Conservation (phyloP, 2,329 filamentous ascomycete species). For the Penicillium sp. region DNA sequence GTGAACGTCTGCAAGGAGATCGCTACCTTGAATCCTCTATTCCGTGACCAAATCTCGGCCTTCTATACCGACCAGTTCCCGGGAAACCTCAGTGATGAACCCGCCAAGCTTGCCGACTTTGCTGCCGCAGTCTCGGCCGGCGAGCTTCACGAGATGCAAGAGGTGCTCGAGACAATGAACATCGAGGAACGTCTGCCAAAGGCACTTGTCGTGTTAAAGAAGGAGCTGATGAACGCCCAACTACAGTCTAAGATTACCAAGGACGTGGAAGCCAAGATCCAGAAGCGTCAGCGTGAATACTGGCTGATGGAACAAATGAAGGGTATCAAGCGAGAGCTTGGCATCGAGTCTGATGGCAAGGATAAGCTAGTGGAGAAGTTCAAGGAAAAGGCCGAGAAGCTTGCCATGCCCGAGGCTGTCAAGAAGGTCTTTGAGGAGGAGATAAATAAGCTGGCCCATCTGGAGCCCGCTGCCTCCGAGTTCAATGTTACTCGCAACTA, state of each 20-base stretch:
- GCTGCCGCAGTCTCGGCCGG: slow-evolving; percentile 95
- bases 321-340: slow-evolving; percentile 90
- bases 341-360: slow-evolving; percentile 95
- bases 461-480: slow-evolving; percentile 93
- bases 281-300: slow-evolving; percentile 95
- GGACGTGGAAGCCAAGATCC: slow-evolving; percentile 95
- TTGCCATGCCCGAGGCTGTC: slow-evolving; percentile 95
- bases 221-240: slow-evolving; percentile 97
- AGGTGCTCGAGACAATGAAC: slow-evolving; percentile 82
- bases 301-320: slow-evolving; percentile 99
- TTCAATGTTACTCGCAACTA: slow-evolving; percentile 99
- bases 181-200: slow-evolving; percentile 92
- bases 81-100: slow-evolving; percentile 91
- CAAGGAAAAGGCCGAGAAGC: slow-evolving; percentile 86
- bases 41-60: slow-evolving; percentile 94
- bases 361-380: slow-evolving; percentile 98
- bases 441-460: slow-evolving; percentile 90
- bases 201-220: slow-evolving; percentile 88
- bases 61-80: slow-evolving; percentile 95
- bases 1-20: slow-evolving; percentile 99
- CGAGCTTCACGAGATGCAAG: slow-evolving; percentile 86
- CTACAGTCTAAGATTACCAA: slow-evolving; percentile 96
- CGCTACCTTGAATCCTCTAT: slow-evolving; percentile 86
- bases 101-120: slow-evolving; percentile 93
- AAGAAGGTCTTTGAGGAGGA: slow-evolving; percentile 98